A percentile compares a stretch with the other conserved stretches of the same genome.
These are phyloP conservation scores for Scedosporium apiospermum DNA, from an alignment of 2,329 filamentous ascomycete species.

Conservation along the genomic window DNA sequence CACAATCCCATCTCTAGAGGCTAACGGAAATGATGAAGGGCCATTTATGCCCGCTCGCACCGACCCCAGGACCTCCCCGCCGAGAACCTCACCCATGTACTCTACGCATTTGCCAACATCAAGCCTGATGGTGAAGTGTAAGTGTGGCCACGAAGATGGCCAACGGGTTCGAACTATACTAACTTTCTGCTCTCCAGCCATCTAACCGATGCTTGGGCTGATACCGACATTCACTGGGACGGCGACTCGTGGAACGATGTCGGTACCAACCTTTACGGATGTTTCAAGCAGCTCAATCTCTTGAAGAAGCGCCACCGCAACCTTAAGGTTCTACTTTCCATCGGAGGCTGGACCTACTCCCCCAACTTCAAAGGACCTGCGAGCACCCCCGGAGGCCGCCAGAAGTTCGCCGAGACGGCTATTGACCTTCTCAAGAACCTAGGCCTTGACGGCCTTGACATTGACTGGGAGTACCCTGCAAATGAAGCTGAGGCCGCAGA, in stretches of 20 bases:
- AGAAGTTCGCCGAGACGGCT: conserved; percentile 62
- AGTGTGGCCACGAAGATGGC: conserved; percentile 8
- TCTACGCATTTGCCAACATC: conserved; percentile 88
- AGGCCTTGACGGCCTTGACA: conserved; percentile 65
- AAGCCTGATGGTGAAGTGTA: conserved; percentile 72
- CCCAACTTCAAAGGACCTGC: conserved; percentile 71
- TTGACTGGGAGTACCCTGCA: conserved; percentile 62
- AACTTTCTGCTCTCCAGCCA: conserved; percentile 19
- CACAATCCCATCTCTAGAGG: neutral
- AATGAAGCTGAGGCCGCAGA: conserved; percentile 42
- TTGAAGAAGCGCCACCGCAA: conserved; percentile 74
- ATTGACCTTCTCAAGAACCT: conserved; percentile 69
- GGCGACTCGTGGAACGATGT: conserved; percentile 60
- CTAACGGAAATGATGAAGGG: conserved; percentile 33
- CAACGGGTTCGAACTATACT: neutral
- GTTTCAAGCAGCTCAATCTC: conserved; percentile 78
- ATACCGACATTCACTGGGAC: conserved; percentile 65
- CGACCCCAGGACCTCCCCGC: conserved; percentile 75
- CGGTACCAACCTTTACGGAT: conserved; percentile 79
- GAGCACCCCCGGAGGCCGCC: conserved; percentile 59
- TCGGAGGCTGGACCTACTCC: conserved; percentile 90
- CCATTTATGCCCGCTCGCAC: conserved; percentile 79
- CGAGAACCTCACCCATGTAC: conserved; percentile 75
- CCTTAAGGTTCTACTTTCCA: conserved; percentile 75
- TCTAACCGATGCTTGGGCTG: conserved; percentile 54